phyloP scores from a whole-genome alignment of 2,329 filamentous ascomycete species.

The Lomentospora prolificans region DNA sequence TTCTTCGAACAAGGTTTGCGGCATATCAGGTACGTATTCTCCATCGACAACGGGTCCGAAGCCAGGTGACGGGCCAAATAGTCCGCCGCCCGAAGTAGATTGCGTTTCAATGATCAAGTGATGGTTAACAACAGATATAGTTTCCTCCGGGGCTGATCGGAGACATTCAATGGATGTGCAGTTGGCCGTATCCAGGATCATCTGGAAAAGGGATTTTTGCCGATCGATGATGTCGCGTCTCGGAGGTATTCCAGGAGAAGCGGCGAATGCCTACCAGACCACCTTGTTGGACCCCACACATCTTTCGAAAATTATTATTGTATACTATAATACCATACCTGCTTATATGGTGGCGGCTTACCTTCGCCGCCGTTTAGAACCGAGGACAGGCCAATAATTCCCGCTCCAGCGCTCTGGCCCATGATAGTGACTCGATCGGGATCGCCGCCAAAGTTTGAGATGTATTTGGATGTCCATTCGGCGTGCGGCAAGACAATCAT shows the following conservation, averaged over 20 bases:
- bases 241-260: conserved; percentile 11
- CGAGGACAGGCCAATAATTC: conserved; percentile 45
- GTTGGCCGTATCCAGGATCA: conserved; percentile 9
- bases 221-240: conserved; percentile 10
- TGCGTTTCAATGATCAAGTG: conserved; percentile 13
- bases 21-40: conserved; percentile 12
- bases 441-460: conserved; percentile 46
- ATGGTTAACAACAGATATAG: conserved; percentile 10
- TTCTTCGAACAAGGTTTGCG: conserved; percentile 8
- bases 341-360: conserved; percentile 27
- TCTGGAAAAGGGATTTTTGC: conserved; percentile 10
- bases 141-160: conserved; percentile 8
- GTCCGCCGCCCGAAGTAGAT: conserved; percentile 13
- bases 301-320: too few relatives aligned
- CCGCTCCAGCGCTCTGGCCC: conserved; percentile 41
- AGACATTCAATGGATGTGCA: conserved; percentile 10
- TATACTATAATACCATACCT: conserved; percentile 12
- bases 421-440: conserved; percentile 37
- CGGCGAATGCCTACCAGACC: conserved; percentile 6
- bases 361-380: conserved; percentile 28
- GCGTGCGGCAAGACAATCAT: conserved; percentile 13
- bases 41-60: conserved; percentile 14
- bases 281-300: too few relatives aligned
- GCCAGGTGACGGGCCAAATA: conserved; percentile 13
- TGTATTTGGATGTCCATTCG: conserved; percentile 22